phyloP scores from a whole-genome alignment of 2,329 filamentous ascomycete genomes.

The Diaporthe helianthi region DNA sequence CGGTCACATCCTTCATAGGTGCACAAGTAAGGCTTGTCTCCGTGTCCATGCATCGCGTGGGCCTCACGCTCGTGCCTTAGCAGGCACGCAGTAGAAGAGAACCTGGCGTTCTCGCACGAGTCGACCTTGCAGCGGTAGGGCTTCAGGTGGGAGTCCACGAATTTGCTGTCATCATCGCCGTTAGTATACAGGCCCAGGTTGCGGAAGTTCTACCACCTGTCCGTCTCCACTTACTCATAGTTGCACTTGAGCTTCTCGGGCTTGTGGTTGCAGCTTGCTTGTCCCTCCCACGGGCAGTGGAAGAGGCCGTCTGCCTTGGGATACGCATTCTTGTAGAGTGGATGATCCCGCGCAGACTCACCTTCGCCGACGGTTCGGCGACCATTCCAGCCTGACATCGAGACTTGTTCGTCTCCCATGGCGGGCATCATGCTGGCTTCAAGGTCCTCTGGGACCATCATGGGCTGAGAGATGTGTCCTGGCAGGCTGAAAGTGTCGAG shows the following conservation, averaged over 20 bases:
- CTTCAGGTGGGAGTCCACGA: constrained; percentile 94
- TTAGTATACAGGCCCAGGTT: constrained; percentile 32
- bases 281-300: constrained; percentile 87
- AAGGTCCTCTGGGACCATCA: constrained; percentile 48
- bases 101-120: constrained; percentile 83
- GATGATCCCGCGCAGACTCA: constrained; percentile 69
- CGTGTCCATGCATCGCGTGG: constrained; percentile 93
- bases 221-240: constrained; percentile 81
- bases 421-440: constrained; percentile 45
- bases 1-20: constrained; percentile 88
- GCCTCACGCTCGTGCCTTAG: constrained; percentile 95
- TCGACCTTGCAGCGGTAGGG: constrained; percentile 92
- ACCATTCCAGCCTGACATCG: constrained; percentile 50
- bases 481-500: constrained; percentile 33
- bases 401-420: constrained; percentile 46
- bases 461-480: constrained; percentile 40
- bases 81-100: constrained; percentile 94
- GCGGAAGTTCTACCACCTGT: not conserved
- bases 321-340: constrained; percentile 72
- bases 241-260: constrained; percentile 98
- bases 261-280: constrained; percentile 80
- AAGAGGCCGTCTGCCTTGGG: constrained; percentile 80
- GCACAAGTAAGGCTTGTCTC: constrained; percentile 91
- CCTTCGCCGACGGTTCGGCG: constrained; percentile 60
- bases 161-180: constrained; percentile 71